Evolutionary conservation across 2,329 filamentous ascomycete species (phyloP).

Genomic region (Rhinocladiella similis): DNA sequence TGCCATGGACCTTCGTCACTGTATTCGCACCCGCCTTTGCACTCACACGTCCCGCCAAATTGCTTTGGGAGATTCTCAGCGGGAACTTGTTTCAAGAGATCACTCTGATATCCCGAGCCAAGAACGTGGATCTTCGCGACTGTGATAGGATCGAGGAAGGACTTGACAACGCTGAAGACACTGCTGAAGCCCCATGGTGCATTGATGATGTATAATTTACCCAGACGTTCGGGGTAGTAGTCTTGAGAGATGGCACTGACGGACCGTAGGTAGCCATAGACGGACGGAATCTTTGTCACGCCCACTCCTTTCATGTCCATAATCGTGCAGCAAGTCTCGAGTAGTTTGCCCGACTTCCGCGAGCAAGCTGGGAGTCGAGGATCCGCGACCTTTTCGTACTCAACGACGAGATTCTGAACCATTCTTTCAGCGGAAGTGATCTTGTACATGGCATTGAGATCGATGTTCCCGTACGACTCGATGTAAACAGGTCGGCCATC

Average conservation of each 20-base stretch:
- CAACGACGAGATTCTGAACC: constrained; percentile 92
- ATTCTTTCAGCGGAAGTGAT: constrained; percentile 92
- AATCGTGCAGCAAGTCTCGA: constrained; percentile 97
- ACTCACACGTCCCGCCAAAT: constrained; percentile 83
- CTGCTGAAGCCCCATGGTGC: constrained; percentile 91
- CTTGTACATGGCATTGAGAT: constrained; percentile 85
- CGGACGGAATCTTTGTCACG: constrained; percentile 74
- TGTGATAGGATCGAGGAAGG: constrained; percentile 94
- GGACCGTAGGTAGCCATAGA: constrained; percentile 83
- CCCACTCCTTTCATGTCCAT: constrained; percentile 97
- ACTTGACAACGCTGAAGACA: constrained; percentile 84
- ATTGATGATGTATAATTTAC: constrained; percentile 97
- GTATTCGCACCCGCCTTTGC: constrained; percentile 76
- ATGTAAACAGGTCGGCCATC: constrained; percentile 97
- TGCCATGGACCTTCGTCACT: constrained; percentile 90
- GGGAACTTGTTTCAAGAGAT: constrained; percentile 81
- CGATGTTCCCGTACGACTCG: constrained; percentile 90
- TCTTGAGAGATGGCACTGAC: constrained; percentile 92
- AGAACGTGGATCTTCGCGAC: constrained; percentile 94
- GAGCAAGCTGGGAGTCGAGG: constrained; percentile 93
- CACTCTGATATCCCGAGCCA: constrained; percentile 75
- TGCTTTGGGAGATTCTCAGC: constrained; percentile 84
- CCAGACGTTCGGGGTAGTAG: constrained; percentile 97
- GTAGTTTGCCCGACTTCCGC: constrained; percentile 81
- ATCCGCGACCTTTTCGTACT: constrained; percentile 96